Evolutionary conservation across 225 moss, liverwort and hornwort genomes (phyloP).

Genomic region (Polytrichum formosum): DNA sequence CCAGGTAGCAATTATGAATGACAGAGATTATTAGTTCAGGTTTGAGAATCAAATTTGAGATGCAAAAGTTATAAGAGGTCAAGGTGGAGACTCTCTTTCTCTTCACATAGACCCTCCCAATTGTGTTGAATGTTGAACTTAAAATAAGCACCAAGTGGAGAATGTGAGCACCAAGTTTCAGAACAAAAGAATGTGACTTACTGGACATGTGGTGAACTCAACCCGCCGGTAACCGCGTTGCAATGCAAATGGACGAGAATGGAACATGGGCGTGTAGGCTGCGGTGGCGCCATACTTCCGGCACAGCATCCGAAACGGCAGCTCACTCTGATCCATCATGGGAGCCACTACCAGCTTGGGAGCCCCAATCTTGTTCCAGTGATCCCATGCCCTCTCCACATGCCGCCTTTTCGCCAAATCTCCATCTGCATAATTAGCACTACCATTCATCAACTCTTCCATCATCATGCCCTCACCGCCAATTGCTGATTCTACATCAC

Average conservation of each 20-base stretch:
- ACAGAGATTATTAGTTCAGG: too few species aligned
- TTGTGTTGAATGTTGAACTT: too few species aligned
- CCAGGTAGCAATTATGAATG: too few species aligned
- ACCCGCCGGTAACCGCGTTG: slow-evolving; percentile 13
- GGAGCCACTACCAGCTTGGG: slow-evolving; percentile 59
- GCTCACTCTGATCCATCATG: slow-evolving; percentile 67
- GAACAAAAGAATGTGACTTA: slow-evolving; percentile 14
- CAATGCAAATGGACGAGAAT: slow-evolving; percentile 52
- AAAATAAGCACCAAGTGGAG: not conserved
- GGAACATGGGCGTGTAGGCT: slow-evolving; percentile 71
- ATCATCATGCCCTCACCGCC: not conserved
- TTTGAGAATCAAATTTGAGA: too few species aligned
- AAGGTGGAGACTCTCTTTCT: too few species aligned
- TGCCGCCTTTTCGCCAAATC: slow-evolving; percentile 4
- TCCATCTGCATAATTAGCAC: not conserved
- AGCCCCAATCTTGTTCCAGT: slow-evolving; percentile 52
- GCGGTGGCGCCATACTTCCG: slow-evolving; percentile 62
- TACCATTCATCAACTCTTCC: not conserved
- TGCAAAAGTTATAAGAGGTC: too few species aligned
- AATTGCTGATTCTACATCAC: not conserved
- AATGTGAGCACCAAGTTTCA: not conserved
- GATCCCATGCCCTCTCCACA: slow-evolving; percentile 49
- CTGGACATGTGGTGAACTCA: slow-evolving; percentile 59
- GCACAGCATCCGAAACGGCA: slow-evolving; percentile 64
- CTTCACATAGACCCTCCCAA: too few species aligned